A percentile compares a stretch with the other conserved stretches of the same genome.
These are phyloP conservation scores for Coemansia sp. DNA, from an alignment of 192 early-diverging fungal species.

Conservation along the genomic window DNA sequence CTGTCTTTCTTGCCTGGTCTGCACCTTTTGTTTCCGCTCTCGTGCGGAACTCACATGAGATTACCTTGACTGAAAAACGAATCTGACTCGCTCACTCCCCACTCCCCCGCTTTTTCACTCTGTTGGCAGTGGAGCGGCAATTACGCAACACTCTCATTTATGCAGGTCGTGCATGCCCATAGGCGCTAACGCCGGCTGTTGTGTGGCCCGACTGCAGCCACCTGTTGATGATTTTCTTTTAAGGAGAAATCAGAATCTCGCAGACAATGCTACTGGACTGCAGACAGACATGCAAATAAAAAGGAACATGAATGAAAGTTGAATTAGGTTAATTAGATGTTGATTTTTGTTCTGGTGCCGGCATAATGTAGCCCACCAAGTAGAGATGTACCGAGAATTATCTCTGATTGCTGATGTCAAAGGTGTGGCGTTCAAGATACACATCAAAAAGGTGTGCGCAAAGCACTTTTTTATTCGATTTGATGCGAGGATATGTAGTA, in stretches of 20 bases:
- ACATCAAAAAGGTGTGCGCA: neutral
- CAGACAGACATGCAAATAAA: neutral
- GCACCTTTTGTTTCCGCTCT: neutral
- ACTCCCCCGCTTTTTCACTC: neutral
- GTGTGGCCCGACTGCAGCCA: conserved; percentile 1
- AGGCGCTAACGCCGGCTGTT: conserved; percentile 4
- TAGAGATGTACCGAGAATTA: neutral
- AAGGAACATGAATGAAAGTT: neutral
- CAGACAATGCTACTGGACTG: neutral
- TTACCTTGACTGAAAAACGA: neutral
- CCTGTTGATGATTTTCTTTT: neutral
- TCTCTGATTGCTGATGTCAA: neutral
- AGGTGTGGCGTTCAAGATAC: neutral
- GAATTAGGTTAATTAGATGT: conserved; percentile 8
- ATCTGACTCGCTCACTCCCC: neutral
- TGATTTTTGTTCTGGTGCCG: neutral
- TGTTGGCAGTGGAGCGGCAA: neutral
- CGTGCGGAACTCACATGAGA: neutral
- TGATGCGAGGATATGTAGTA: neutral
- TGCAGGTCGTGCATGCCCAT: neutral
- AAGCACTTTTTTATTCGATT: neutral
- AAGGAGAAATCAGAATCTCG: neutral
- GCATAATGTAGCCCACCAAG: neutral
- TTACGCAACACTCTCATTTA: conserved; percentile 8
- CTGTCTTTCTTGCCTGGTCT: conserved; percentile 3